Percentiles rank a stretch among this genome's conserved stretches.
Conservation (phyloP, 1,139 yeast species). For the Protomyces lactucae-debilis region DNA sequence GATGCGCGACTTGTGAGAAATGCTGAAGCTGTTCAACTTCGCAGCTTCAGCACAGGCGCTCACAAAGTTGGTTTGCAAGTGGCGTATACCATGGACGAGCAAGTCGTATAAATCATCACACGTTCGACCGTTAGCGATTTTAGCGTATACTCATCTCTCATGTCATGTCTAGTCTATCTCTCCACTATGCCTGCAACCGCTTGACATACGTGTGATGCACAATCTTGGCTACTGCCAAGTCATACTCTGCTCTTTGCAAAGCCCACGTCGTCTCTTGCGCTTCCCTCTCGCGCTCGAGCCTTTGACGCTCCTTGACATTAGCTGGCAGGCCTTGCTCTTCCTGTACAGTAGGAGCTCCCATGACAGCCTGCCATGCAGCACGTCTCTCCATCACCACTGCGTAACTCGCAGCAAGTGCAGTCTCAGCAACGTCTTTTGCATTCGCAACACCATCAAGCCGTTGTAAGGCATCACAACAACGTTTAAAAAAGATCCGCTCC, state of each 20-base stretch:
- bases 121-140: too few species aligned
- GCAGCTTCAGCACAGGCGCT: constrained; percentile 61
- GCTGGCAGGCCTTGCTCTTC: neutral
- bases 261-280: neutral
- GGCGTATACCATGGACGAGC: constrained; percentile 48
- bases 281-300: neutral
- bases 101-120: neutral
- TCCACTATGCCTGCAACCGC: neutral
- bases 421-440: neutral
- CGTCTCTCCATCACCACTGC: neutral
- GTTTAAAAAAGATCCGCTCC: neutral
- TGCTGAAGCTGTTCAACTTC: constrained; percentile 63
- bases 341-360: too few species aligned
- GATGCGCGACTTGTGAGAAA: constrained; percentile 57
- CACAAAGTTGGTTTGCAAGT: constrained; percentile 68
- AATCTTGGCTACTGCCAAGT: neutral
- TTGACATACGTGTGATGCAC: neutral
- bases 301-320: neutral
- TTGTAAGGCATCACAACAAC: neutral
- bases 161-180: too few species aligned
- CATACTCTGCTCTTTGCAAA: neutral
- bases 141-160: too few species aligned
- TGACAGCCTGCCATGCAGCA: neutral
- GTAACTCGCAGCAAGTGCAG: neutral
- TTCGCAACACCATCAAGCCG: neutral